phyloP scores from a whole-genome alignment of 495 filamentous ascomycete species.

The Hypoxylon fragiforme region DNA sequence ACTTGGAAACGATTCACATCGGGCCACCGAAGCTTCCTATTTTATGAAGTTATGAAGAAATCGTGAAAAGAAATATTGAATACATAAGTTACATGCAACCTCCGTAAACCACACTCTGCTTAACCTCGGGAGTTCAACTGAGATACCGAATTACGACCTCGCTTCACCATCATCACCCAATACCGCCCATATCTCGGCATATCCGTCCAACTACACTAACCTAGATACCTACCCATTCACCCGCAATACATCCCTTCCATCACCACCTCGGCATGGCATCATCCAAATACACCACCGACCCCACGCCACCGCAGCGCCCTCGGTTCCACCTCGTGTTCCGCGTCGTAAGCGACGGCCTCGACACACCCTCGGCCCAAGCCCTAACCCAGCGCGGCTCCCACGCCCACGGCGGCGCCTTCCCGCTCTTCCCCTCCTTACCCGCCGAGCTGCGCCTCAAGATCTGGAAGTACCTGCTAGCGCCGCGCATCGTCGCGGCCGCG shows the following conservation, averaged over 20 bases:
- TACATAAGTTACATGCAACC: too few species aligned
- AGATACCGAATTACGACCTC: background rate
- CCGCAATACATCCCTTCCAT: background rate
- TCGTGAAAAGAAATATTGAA: too few species aligned
- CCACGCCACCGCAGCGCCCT: background rate
- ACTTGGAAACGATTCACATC: too few species aligned
- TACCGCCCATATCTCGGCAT: background rate
- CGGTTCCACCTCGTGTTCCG: slow-evolving; percentile 48
- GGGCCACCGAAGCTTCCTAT: too few species aligned
- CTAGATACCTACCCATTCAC: background rate
- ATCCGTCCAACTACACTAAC: background rate
- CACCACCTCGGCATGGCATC: background rate
- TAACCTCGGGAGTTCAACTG: background rate
- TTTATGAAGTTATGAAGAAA: too few species aligned
- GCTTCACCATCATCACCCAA: background rate
- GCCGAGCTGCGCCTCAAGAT: slow-evolving; percentile 52
- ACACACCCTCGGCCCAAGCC: slow-evolving; percentile 16
- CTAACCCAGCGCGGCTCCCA: slow-evolving; percentile 20
- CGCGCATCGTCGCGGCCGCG: slow-evolving; percentile 42
- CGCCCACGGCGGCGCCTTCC: slow-evolving; percentile 34
- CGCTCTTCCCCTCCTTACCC: slow-evolving; percentile 44
- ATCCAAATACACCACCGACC: background rate
- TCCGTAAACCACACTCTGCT: background rate
- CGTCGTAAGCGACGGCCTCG: slow-evolving; percentile 41
- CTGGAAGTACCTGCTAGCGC: slow-evolving; percentile 46